Conservation (phyloP, 2,329 filamentous ascomycete species). For the Fusarium penzigii region DNA sequence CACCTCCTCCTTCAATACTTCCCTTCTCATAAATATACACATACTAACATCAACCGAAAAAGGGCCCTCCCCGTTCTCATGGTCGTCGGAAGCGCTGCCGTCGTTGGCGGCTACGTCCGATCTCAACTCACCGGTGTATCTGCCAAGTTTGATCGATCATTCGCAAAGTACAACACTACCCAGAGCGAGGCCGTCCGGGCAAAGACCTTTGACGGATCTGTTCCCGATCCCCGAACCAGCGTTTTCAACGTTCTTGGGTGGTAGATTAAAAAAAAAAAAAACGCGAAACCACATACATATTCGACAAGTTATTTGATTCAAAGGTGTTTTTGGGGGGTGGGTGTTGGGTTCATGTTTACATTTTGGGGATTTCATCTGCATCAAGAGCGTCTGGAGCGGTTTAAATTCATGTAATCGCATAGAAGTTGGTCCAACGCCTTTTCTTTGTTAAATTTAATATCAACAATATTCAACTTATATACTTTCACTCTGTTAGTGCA, state of each 20-base stretch:
- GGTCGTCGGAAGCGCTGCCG: constrained; percentile 23
- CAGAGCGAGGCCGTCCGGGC: constrained; percentile 21
- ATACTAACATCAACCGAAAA: constrained; percentile 6
- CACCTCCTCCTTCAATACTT: not conserved
- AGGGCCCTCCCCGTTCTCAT: constrained; percentile 25
- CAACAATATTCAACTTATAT: no score
- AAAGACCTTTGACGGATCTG: constrained; percentile 22
- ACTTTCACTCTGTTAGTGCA: no score
- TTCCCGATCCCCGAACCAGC: constrained; percentile 27
- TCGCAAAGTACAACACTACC: constrained; percentile 26
- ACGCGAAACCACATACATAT: no score
- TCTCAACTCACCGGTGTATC: constrained; percentile 22
- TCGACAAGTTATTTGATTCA: not conserved
- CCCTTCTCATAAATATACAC: not conserved
- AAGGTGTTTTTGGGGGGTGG: no score
- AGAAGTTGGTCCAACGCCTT: no score
- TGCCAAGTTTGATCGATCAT: constrained; percentile 25
- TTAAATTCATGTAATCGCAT: no score
- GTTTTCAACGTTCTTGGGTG: constrained; percentile 28
- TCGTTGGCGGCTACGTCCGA: constrained; percentile 17
- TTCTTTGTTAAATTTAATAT: no score
- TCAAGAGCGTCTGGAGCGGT: no score
- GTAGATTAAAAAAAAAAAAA: constrained; percentile 5
- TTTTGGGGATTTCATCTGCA: no score
- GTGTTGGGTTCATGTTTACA: no score